Evolutionary conservation across 257 asterid genomes (phyloP).

Genomic region (Mitragyna speciosa): DNA sequence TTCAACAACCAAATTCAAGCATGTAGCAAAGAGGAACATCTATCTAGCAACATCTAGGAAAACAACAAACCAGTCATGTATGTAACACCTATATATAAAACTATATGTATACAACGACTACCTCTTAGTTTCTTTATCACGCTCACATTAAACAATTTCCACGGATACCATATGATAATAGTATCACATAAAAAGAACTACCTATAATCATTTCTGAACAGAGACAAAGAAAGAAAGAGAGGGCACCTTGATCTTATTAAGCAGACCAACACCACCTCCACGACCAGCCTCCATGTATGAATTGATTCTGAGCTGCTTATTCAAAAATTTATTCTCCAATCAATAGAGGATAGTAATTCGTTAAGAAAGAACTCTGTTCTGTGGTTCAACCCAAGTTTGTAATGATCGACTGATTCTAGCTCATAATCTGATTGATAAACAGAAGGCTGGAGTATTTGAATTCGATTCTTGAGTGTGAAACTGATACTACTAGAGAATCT

Average conservation of each 20-base stretch:
- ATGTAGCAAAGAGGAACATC: neutral
- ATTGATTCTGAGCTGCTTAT: neutral
- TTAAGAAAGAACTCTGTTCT: neutral
- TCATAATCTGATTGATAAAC: neutral
- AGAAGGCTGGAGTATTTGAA: neutral
- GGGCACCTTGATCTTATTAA: slow-evolving; percentile 23
- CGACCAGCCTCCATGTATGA: slow-evolving; percentile 10
- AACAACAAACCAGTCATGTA: no score
- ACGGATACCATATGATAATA: no score
- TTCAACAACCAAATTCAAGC: neutral
- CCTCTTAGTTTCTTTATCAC: neutral
- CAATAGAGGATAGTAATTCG: neutral
- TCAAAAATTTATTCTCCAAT: neutral
- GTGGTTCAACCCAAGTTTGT: neutral
- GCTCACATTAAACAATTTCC: neutral
- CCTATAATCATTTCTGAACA: no score
- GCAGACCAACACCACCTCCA: neutral
- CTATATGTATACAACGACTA: no score
- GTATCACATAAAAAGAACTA: neutral
- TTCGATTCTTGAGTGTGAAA: neutral
- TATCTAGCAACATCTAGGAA: neutral
- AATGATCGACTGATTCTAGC: neutral
- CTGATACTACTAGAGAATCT: neutral
- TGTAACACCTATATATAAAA: no score
- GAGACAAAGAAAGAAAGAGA: neutral